phyloP scores from a whole-genome alignment of 2,329 filamentous ascomycete genomes.

The Phyllosticta citribraziliensis region DNA sequence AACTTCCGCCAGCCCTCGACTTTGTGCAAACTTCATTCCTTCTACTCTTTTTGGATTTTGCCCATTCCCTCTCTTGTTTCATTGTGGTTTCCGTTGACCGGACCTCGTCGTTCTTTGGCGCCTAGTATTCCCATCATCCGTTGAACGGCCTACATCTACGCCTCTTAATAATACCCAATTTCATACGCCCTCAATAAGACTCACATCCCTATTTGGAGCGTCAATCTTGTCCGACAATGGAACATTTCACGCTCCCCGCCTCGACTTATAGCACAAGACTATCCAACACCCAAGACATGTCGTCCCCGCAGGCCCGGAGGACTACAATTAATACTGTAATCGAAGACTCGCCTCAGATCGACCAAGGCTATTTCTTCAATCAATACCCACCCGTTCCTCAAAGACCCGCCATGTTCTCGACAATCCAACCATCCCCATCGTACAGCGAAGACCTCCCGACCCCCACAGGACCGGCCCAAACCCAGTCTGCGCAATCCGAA shows the following conservation, averaged over 20 bases:
- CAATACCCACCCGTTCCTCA: constrained; percentile 8
- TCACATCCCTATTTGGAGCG: constrained; percentile 1
- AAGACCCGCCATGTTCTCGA: constrained; percentile 27
- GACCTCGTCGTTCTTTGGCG: neutral
- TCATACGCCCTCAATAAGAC: neutral
- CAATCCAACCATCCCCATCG: constrained; percentile 33
- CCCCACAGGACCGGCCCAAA: constrained; percentile 47
- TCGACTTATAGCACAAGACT: constrained; percentile 41
- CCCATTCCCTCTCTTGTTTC: constrained; percentile 1
- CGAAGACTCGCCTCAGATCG: constrained; percentile 38
- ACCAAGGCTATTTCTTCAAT: constrained; percentile 7
- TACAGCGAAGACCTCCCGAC: constrained; percentile 57
- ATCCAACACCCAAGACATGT: constrained; percentile 12
- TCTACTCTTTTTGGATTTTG: constrained; percentile 7
- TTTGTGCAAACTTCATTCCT: neutral
- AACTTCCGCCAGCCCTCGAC: constrained; percentile 1
- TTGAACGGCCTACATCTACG: neutral
- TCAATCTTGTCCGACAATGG: constrained; percentile 24
- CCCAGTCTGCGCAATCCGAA: constrained; percentile 37
- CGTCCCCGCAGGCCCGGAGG: constrained; percentile 47
- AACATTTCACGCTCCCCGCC: constrained; percentile 38
- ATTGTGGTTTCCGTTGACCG: constrained; percentile 3
- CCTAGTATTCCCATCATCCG: neutral
- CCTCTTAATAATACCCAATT: constrained; percentile 4
- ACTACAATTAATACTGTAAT: constrained; percentile 55